A percentile compares a stretch with the other conserved stretches of the same genome.
Evolutionary conservation across 2,329 filamentous ascomycete species (phyloP).

Genomic region (Cryphonectria parasitica): DNA sequence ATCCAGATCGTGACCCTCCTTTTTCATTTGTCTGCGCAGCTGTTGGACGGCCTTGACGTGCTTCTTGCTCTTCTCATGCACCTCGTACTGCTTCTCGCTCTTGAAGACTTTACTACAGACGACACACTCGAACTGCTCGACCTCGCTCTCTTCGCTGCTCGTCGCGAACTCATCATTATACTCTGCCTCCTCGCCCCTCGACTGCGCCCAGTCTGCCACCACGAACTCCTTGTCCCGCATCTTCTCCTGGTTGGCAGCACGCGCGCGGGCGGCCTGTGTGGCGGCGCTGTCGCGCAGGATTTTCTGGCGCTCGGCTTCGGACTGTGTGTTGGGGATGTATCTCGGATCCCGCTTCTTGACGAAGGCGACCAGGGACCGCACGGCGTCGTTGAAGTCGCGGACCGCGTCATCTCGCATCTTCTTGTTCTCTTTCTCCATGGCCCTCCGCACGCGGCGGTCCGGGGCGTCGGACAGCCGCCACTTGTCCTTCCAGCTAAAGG

Average conservation of each 20-base stretch:
- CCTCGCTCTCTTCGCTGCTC: conserved; percentile 57
- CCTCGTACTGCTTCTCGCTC: conserved; percentile 88
- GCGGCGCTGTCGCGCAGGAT: conserved; percentile 76
- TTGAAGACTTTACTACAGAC: conserved; percentile 82
- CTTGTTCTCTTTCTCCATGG: conserved; percentile 96
- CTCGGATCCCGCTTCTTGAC: conserved; percentile 90
- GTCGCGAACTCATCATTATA: conserved; percentile 62
- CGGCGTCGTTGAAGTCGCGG: conserved; percentile 90
- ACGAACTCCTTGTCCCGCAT: conserved; percentile 54
- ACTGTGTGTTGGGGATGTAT: conserved; percentile 76
- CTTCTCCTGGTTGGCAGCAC: conserved; percentile 80
- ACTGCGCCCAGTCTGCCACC: conserved; percentile 76
- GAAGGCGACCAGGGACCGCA: conserved; percentile 83
- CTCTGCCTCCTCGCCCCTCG: conserved; percentile 56
- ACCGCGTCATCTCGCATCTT: conserved; percentile 80
- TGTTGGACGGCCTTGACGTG: conserved; percentile 85
- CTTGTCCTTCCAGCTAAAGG: conserved; percentile 86
- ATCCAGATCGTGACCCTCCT: conserved; percentile 65
- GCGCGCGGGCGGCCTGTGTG: conserved; percentile 81
- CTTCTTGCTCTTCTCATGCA: conserved; percentile 96
- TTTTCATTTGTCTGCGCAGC: conserved; percentile 79
- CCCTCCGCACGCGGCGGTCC: conserved; percentile 77
- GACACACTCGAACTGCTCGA: conserved; percentile 72
- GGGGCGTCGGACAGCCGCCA: conserved; percentile 85
- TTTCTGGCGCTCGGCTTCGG: conserved; percentile 79